Conservation (phyloP, 225 moss, liverwort and hornwort species). For the Takakia lepidozioides region DNA sequence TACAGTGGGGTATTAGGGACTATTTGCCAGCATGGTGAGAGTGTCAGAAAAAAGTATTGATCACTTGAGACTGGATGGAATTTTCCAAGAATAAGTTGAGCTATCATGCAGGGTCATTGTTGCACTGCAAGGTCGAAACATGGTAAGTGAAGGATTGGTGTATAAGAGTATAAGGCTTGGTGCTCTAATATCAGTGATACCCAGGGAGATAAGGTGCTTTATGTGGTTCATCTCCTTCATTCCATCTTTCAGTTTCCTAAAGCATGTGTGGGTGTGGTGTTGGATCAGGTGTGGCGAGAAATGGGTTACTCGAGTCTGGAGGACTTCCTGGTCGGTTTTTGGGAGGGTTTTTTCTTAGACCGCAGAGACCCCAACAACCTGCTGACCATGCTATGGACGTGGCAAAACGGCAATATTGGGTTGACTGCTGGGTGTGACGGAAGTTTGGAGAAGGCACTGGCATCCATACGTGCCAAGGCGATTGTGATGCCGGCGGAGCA, state of each 20-base stretch:
- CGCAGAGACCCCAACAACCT: conserved; percentile 61
- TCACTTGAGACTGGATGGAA: too few species aligned
- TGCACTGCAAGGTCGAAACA: too few species aligned
- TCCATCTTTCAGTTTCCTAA: background rate
- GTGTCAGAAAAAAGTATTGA: too few species aligned
- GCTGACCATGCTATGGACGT: conserved; percentile 62
- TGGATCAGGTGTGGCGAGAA: conserved; percentile 49
- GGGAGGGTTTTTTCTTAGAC: conserved; percentile 64
- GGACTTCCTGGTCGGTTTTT: conserved; percentile 53
- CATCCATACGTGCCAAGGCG: conserved; percentile 56
- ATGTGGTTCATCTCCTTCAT: background rate
- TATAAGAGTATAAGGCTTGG: too few species aligned
- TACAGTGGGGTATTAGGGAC: too few species aligned
- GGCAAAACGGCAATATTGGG: conserved; percentile 58
- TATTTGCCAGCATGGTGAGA: too few species aligned
- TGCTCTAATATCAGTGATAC: too few species aligned
- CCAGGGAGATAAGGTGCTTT: too few species aligned
- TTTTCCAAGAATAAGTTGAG: too few species aligned
- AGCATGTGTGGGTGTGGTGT: too few species aligned
- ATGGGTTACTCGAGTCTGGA: conserved; percentile 65
- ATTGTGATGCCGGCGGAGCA: conserved; percentile 56
- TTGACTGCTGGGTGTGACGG: conserved; percentile 50
- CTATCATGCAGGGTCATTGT: too few species aligned
- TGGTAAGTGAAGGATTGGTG: too few species aligned
- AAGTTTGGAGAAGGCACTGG: conserved; percentile 59